phyloP scores from a whole-genome alignment of 2,329 filamentous ascomycete genomes.

The Aspergillus carbonarius region DNA sequence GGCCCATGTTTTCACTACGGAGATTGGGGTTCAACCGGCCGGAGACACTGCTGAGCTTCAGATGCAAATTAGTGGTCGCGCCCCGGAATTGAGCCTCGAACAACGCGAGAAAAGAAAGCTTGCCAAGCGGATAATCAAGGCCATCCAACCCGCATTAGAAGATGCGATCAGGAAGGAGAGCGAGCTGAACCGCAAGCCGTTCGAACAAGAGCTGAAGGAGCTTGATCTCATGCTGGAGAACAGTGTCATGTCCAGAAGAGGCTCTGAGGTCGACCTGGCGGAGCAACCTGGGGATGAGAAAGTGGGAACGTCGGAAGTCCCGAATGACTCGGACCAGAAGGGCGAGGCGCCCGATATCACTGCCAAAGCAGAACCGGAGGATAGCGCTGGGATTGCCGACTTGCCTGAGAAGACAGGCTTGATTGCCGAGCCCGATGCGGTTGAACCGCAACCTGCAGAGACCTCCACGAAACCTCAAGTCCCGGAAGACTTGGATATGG shows the following conservation, averaged over 20 bases:
- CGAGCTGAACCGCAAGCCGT: constrained; percentile 70
- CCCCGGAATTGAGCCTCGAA: constrained; percentile 55
- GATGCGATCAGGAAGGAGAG: constrained; percentile 75
- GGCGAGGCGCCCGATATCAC: constrained; percentile 24
- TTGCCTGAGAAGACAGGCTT: constrained; percentile 11
- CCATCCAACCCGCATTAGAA: constrained; percentile 74
- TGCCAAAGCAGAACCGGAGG: constrained; percentile 26
- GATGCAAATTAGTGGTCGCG: constrained; percentile 51
- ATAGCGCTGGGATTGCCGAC: constrained; percentile 18
- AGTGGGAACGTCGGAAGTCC: constrained; percentile 48
- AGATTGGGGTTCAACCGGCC: constrained; percentile 51
- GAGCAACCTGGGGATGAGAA: constrained; percentile 43
- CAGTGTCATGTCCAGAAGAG: constrained; percentile 57
- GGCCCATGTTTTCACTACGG: constrained; percentile 55
- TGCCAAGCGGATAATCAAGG: constrained; percentile 86
- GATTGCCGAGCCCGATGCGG: constrained; percentile 14
- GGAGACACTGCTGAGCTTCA: constrained; percentile 48
- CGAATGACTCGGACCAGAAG: constrained; percentile 31
- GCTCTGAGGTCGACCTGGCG: constrained; percentile 46
- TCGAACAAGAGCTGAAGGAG: constrained; percentile 69
- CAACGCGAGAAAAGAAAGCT: constrained; percentile 78
- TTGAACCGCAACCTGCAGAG: constrained; percentile 11
- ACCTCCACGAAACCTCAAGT: constrained; percentile 5
- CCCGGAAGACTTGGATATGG: neutral
- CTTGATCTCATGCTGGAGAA: constrained; percentile 71